phyloP scores from a whole-genome alignment of 2,329 filamentous ascomycete genomes.

The Fusarium sacchari region DNA sequence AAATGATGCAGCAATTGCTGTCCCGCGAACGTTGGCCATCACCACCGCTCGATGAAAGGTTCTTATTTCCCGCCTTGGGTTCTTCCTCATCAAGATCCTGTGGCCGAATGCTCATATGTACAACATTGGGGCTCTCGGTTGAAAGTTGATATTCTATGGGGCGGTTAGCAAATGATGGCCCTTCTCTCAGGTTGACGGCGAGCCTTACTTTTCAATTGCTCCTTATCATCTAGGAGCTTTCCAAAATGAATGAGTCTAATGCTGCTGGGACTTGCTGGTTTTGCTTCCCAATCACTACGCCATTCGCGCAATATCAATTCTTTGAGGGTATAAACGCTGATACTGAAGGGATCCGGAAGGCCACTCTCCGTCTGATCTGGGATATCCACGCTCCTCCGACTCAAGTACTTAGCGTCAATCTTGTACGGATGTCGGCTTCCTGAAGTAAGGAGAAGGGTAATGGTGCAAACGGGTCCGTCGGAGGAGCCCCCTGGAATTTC shows the following conservation, averaged over 20 bases:
- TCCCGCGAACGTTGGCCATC: constrained; percentile 55
- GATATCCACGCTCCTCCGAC: constrained; percentile 80
- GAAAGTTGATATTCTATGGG: constrained; percentile 83
- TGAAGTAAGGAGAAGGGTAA: constrained; percentile 83
- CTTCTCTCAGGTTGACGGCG: not conserved
- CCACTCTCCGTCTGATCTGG: constrained; percentile 70
- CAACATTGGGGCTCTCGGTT: constrained; percentile 78
- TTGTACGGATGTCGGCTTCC: constrained; percentile 90
- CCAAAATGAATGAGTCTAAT: constrained; percentile 95
- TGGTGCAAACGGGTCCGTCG: constrained; percentile 66
- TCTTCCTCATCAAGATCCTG: constrained; percentile 87
- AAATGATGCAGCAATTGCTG: constrained; percentile 62
- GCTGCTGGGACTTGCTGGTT: constrained; percentile 85
- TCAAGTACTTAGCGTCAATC: constrained; percentile 86
- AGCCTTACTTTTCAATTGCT: constrained; percentile 79
- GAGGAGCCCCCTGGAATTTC: constrained; percentile 45
- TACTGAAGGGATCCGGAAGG: constrained; percentile 80
- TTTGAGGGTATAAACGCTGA: constrained; percentile 94
- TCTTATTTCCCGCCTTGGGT: constrained; percentile 71
- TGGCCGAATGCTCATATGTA: constrained; percentile 94
- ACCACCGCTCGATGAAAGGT: constrained; percentile 53
- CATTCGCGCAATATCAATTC: constrained; percentile 94
- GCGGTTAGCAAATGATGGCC: not conserved
- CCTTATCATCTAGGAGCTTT: constrained; percentile 89
- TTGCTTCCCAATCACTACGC: constrained; percentile 89